Percentiles rank a stretch among this genome's conserved stretches.
Conservation (phyloP, 768 basidiomycete species). For the Galerina sulciceps region DNA sequence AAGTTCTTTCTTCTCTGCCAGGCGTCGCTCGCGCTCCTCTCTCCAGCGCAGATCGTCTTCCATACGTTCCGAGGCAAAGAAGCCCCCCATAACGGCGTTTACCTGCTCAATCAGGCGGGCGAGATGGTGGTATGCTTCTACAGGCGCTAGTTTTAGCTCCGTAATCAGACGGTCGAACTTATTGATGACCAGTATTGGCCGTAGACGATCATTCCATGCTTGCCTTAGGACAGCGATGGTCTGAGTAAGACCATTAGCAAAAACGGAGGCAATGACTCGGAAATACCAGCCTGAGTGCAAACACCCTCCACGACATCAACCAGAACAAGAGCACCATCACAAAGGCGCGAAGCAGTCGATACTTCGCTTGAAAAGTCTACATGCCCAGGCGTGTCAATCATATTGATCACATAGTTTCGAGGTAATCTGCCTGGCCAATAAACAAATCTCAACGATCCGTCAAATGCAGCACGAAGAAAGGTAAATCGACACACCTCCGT, state of each 20-base stretch:
- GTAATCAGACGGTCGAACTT: slow-evolving; percentile 94
- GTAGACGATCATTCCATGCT: slow-evolving; percentile 88
- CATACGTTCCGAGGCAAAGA: slow-evolving; percentile 95
- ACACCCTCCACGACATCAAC: slow-evolving; percentile 99
- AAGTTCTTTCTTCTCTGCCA: slow-evolving; percentile 75
- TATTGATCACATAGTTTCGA: slow-evolving; percentile 84
- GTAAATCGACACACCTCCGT: slow-evolving; percentile 56
- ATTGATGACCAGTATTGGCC: slow-evolving; percentile 94
- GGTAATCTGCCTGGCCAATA: slow-evolving; percentile 49
- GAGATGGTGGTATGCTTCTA: slow-evolving; percentile 96
- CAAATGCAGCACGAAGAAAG: not conserved
- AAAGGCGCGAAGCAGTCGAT: slow-evolving; percentile 89
- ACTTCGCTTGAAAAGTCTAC: slow-evolving; percentile 99
- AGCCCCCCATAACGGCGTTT: slow-evolving; percentile 95
- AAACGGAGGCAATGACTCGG: not conserved
- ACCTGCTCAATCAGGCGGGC: slow-evolving; percentile 93
- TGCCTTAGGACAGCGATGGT: slow-evolving; percentile 95
- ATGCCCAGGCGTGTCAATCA: slow-evolving; percentile 99
- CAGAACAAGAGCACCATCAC: slow-evolving; percentile 93
- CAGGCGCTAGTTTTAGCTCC: slow-evolving; percentile 88
- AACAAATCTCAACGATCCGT: not conserved
- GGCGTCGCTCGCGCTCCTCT: slow-evolving; percentile 85
- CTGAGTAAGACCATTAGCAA: slow-evolving; percentile 40
- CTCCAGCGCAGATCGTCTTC: slow-evolving; percentile 94
- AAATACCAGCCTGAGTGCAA: slow-evolving; percentile 82